These are phyloP conservation scores for Priceomyces haplophilus DNA, from an alignment of 805 yeast genomes.

Conservation along the genomic window DNA sequence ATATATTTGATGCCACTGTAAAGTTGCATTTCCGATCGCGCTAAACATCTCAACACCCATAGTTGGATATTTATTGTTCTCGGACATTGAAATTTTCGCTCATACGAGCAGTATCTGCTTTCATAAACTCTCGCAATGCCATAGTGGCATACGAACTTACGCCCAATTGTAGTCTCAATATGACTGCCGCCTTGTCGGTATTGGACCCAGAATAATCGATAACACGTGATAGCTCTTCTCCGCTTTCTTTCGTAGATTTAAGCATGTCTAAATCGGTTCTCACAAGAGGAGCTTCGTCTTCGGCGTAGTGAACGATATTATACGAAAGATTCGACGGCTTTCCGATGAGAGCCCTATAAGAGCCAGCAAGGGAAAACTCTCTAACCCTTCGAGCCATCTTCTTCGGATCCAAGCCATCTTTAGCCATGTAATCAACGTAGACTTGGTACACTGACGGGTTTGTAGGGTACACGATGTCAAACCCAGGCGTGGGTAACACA, in stretches of 20 bases:
- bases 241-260: constrained; percentile 21
- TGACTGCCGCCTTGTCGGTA: constrained; percentile 60
- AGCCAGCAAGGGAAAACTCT: constrained; percentile 90
- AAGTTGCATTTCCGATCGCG: too few species aligned
- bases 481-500: constrained; percentile 96
- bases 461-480: constrained; percentile 81
- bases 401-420: constrained; percentile 80
- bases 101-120: constrained; percentile 57
- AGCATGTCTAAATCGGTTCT: constrained; percentile 68
- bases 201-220: constrained; percentile 25
- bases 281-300: constrained; percentile 67
- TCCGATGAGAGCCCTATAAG: constrained; percentile 72
- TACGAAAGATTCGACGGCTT: constrained; percentile 65
- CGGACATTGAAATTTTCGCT: constrained; percentile 13
- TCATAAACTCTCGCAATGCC: constrained; percentile 92
- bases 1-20: too few species aligned
- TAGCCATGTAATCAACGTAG: constrained; percentile 70
- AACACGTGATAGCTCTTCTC: constrained; percentile 19
- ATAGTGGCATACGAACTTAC: constrained; percentile 94
- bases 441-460: constrained; percentile 56
- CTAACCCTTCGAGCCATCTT: constrained; percentile 80
- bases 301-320: constrained; percentile 56
- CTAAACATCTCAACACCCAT: not conserved
- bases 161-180: constrained; percentile 73
- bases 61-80: not conserved